Evolutionary conservation across 495 filamentous ascomycete genomes (phyloP), one percentile per base, ranked within the genome.

Genomic region (Neurospora africana): DNA sequence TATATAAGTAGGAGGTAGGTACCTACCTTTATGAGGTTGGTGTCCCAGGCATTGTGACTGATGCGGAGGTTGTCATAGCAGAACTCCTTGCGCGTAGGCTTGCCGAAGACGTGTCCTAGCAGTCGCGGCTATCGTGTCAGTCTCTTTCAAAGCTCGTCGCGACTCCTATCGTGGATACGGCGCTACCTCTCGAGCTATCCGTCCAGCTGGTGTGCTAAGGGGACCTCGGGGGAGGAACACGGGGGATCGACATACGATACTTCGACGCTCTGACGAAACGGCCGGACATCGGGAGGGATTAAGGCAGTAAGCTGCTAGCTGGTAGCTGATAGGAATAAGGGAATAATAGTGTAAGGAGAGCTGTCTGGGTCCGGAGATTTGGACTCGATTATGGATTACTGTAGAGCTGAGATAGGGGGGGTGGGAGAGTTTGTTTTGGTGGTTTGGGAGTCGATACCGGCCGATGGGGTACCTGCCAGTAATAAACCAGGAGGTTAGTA

Each of bases 261-360:
- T 99, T 99, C 78, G 95, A 98, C 81, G 93, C 91, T 84, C 95
- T 91, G 82, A 98, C 96, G 84, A 99, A 99, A 82, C 95, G 93
- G 80, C 94, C 94, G 80, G 95, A 90, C 95, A 99, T 99, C 78
- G 74, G 47, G 70, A 41, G 53, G 40, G 30, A 72, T 40, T 21
- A 47, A 21, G 71, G 53, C 35, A 27, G 23, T 21, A 69, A 41
- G 65, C 30, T 36, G 38, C 38, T 72, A 30, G 65, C 68, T 65
- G 53, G 53, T 65, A 65, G 53, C 53, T 33, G 2, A 13, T 23
- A 33, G 11, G 41, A 71, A 43, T 44, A 11, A 38, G 69, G n/a
- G 36, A 30, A 30, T 35, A 58, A 40, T 19, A n/a, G 53, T 53
- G 30, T 30, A 36, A 9, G n/a, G 69, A 15, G 35, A 47, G 3